Evolutionary conservation across 768 basidiomycete genomes (phyloP), one percentile per base, ranked within the genome.

Genomic region (Phaeolepiota aurea): DNA sequence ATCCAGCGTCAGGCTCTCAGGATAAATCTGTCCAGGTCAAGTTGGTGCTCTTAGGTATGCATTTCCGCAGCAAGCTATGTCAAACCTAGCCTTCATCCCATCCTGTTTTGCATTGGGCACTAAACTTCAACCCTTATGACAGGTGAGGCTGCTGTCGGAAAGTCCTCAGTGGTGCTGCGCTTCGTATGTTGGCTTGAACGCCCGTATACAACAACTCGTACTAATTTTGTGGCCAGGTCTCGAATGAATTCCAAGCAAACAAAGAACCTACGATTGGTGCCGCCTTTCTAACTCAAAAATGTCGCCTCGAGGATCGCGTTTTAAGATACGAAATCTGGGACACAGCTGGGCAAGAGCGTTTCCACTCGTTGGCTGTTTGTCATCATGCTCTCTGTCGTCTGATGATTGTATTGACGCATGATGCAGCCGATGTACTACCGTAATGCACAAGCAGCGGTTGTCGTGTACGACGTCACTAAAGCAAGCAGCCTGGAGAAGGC

Each of bases 91-190:
- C 25, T 7, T n/a, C 25, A 28, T n/a, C 25, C 25, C 25, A 28
- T n/a, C 25, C n/a, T 28, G 25, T 28, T 28, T n/a, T 28, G n/a
- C n/a, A n/a, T n/a, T n/a, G n/a, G n/a, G n/a, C n/a, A n/a, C n/a
- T n/a, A n/a, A 28, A 7, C 25, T 28, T 7, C n/a, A 28, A 28
- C 25, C 44, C 15, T 40, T 38, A 37, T 42, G 41, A 32, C 52
- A 97, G 93, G 94, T 52, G 94, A 99, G 71, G 93, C 94, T 45
- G 94, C 94, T 40, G 94, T 99, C 33, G 94, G 94, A 46, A 99
- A 99, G 73, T 96, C 93, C 7, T 96, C 91, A n/a, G 82, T 99
- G 40, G 94, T 98, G 34, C 76, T 97, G 44, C 82, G 94, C 61
- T 99, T 99, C 62, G 92, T 96, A 61, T 51, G 86, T 48, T 23